Conservation (phyloP, 805 yeast genomes). For the Pichia nakasei region DNA sequence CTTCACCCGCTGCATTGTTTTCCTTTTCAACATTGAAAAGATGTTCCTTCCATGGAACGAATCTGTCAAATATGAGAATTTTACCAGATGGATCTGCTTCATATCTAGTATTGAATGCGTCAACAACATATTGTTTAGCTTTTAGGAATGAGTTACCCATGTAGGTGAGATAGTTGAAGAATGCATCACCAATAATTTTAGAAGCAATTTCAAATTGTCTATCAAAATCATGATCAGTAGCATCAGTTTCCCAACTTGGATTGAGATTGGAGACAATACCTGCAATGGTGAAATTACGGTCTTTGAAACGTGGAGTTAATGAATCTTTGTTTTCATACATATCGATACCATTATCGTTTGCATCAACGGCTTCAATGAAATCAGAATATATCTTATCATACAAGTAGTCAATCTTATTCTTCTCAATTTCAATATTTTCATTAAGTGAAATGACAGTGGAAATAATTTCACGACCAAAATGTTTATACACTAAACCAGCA, state of each 20-base stretch:
- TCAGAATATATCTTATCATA: conserved; percentile 75
- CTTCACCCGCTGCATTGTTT: conserved; percentile 42
- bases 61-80: conserved; percentile 62
- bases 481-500: conserved; percentile 90
- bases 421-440: conserved; percentile 27
- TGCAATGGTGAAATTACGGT: conserved; percentile 67
- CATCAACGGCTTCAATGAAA: conserved; percentile 87
- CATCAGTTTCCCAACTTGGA: conserved; percentile 75
- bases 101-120: conserved; percentile 57
- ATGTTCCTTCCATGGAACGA: conserved; percentile 96
- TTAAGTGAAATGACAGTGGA: conserved; percentile 37
- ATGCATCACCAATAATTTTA: conserved; percentile 74
- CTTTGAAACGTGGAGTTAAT: conserved; percentile 56
- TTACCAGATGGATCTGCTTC: conserved; percentile 62
- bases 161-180: conserved; percentile 54
- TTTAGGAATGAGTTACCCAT: conserved; percentile 88
- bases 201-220: conserved; percentile 61
- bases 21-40: conserved; percentile 63
- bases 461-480: conserved; percentile 67
- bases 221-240: conserved; percentile 59
- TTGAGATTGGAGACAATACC: conserved; percentile 70
- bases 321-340: conserved; percentile 49
- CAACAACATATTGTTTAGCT: conserved; percentile 67
- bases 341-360: conserved; percentile 88
- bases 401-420: conserved; percentile 41